These are phyloP conservation scores for Neoarthrinium moseri DNA, from an alignment of 2,329 filamentous ascomycete species.

Conservation along the genomic window DNA sequence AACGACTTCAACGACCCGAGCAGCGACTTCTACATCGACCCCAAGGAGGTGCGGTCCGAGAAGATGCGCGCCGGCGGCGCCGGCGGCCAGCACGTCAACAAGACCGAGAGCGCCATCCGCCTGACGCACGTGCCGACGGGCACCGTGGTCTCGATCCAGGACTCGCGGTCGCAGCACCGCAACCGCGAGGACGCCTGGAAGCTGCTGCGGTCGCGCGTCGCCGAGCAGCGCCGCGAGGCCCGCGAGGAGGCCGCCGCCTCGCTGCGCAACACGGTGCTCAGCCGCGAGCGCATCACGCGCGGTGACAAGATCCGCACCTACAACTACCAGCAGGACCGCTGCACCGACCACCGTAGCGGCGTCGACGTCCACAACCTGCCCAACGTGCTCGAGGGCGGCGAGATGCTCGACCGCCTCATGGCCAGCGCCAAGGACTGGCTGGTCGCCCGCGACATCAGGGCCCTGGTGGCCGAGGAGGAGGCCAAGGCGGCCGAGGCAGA, in stretches of 20 bases:
- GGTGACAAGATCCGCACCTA: slow-evolving; percentile 95
- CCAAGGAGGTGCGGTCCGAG: slow-evolving; percentile 78
- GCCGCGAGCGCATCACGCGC: slow-evolving; percentile 78
- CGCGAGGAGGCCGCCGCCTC: slow-evolving; percentile 77
- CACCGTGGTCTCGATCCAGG: slow-evolving; percentile 87
- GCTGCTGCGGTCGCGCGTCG: slow-evolving; percentile 77
- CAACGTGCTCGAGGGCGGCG: slow-evolving; percentile 72
- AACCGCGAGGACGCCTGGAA: slow-evolving; percentile 89
- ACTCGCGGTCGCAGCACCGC: slow-evolving; percentile 83
- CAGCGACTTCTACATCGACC: slow-evolving; percentile 88
- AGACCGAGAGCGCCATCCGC: slow-evolving; percentile 92
- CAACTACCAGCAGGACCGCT: slow-evolving; percentile 73
- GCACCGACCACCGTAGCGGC: slow-evolving; percentile 85
- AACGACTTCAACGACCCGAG: slow-evolving; percentile 76
- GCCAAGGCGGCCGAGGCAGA: slow-evolving; percentile 31
- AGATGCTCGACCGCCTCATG: slow-evolving; percentile 73
- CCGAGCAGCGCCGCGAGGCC: slow-evolving; percentile 75
- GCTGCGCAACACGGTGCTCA: slow-evolving; percentile 75
- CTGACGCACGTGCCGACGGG: slow-evolving; percentile 88
- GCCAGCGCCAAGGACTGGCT: slow-evolving; percentile 77
- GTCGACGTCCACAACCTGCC: slow-evolving; percentile 78
- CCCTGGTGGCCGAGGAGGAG: slow-evolving; percentile 64
- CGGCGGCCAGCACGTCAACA: slow-evolving; percentile 97
- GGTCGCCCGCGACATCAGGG: slow-evolving; percentile 70
- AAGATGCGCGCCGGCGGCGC: slow-evolving; percentile 91